Evolutionary conservation across 352 stramenopile species (phyloP).

Genomic region (Discostella stelligera): DNA sequence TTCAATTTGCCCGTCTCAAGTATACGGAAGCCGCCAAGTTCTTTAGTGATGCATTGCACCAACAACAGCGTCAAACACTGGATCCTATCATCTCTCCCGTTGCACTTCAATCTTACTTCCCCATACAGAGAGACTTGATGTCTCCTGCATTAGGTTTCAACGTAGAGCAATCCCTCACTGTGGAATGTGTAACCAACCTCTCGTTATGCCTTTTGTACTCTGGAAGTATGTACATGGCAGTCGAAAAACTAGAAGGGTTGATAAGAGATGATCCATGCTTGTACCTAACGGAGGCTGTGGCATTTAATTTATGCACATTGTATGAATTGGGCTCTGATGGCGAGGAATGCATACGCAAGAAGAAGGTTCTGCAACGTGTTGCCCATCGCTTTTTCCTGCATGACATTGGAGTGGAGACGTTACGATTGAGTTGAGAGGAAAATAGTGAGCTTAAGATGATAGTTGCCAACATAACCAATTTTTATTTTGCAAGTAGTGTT

Average conservation of each 20-base stretch:
- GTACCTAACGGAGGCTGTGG: conserved; percentile 66
- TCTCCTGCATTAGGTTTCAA: conserved; percentile 46
- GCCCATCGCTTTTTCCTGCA: conserved; percentile 75
- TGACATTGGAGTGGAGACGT: conserved; percentile 71
- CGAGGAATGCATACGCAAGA: conserved; percentile 52
- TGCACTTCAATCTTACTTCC: conserved; percentile 3
- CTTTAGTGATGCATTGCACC: conserved; percentile 56
- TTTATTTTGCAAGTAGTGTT: too few species aligned
- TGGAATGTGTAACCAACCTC: conserved; percentile 63
- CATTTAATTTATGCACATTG: conserved; percentile 77
- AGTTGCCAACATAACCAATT: too few species aligned
- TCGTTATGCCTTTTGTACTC: conserved; percentile 64
- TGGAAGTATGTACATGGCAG: conserved; percentile 54
- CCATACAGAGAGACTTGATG: conserved; percentile 34
- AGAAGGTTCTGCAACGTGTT: conserved; percentile 67
- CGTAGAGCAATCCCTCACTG: conserved; percentile 26
- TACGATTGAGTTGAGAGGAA: conserved; percentile 53
- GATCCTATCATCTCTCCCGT: conserved; percentile 1
- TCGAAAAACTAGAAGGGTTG: conserved; percentile 67
- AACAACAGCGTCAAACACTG: conserved; percentile 15
- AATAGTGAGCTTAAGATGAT: too few species aligned
- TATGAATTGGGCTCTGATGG: conserved; percentile 73
- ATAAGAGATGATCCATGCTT: conserved; percentile 62
- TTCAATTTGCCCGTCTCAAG: conserved; percentile 57
- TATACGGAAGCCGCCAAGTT: conserved; percentile 54